Evolutionary conservation across 768 basidiomycete genomes (phyloP).

Genomic region (Lentinula edodes): DNA sequence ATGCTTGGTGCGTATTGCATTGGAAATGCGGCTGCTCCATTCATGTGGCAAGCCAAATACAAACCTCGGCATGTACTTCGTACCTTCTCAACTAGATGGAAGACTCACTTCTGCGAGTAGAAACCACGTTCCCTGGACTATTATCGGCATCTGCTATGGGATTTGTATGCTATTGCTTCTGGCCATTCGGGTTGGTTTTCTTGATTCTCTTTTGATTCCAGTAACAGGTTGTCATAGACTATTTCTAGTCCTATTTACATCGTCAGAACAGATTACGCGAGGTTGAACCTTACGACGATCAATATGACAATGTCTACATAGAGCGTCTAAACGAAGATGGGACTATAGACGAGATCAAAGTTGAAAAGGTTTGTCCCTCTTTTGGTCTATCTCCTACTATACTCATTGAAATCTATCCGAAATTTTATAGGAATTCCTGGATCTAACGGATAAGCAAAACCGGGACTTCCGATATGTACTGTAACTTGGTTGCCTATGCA

Average conservation of each 20-base stretch:
- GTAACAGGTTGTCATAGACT: too few species aligned
- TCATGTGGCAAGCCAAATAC: constrained; percentile 72
- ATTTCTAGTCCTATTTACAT: constrained; percentile 25
- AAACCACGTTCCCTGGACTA: constrained; percentile 71
- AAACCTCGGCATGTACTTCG: constrained; percentile 45
- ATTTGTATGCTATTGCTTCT: constrained; percentile 38
- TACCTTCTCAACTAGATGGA: not conserved
- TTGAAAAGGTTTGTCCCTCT: constrained; percentile 55
- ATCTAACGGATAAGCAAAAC: constrained; percentile 70
- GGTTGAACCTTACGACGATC: constrained; percentile 41
- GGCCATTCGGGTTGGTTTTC: not conserved
- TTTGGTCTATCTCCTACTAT: not conserved
- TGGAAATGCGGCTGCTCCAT: constrained; percentile 59
- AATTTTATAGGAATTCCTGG: constrained; percentile 53
- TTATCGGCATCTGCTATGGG: constrained; percentile 63
- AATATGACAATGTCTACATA: constrained; percentile 59
- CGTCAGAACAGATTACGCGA: constrained; percentile 65
- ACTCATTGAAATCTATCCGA: not conserved
- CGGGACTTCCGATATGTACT: constrained; percentile 65
- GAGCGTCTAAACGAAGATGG: constrained; percentile 49
- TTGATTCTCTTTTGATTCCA: not conserved
- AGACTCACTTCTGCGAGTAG: constrained; percentile 25
- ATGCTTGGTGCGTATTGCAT: constrained; percentile 65
- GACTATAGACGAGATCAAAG: constrained; percentile 43
- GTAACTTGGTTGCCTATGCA: not conserved